Evolutionary conservation across 2,329 filamentous ascomycete species (phyloP).

Genomic region (Emydomyces testavorans): DNA sequence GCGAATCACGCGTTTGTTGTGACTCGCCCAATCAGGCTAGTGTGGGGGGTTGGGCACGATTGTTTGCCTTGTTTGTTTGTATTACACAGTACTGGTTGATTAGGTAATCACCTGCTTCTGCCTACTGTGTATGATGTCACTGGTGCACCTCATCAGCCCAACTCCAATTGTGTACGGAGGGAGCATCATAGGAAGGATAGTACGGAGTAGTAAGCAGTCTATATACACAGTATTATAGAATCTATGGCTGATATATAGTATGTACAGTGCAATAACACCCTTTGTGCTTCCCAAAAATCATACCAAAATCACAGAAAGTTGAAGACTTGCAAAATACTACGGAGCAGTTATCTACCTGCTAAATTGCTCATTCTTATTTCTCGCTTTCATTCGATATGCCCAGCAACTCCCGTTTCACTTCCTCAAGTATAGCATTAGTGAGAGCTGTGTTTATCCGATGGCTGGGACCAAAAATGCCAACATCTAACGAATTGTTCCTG

Average conservation of each 20-base stretch:
- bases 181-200: no score
- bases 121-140: not conserved
- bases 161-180: no score
- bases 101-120: slow-evolving; percentile 4
- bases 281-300: no score
- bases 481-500: slow-evolving; percentile 37
- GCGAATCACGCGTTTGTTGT: slow-evolving; percentile 12
- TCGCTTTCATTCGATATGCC: not conserved
- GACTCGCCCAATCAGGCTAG: slow-evolving; percentile 8
- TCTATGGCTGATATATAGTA: no score
- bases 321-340: no score
- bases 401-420: slow-evolving; percentile 17
- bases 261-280: no score
- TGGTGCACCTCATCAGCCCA: no score
- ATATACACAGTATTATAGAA: no score
- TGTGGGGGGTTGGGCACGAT: slow-evolving; percentile 2
- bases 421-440: slow-evolving; percentile 15
- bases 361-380: not conserved
- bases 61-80: slow-evolving; percentile 7
- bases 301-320: no score
- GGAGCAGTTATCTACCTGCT: no score
- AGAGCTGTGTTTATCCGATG: slow-evolving; percentile 17
- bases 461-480: slow-evolving; percentile 43
- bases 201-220: no score
- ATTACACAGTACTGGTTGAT: no score